Conservation (phyloP, 2,329 filamentous ascomycete species). For the Pseudocercospora pini-densiflorae region DNA sequence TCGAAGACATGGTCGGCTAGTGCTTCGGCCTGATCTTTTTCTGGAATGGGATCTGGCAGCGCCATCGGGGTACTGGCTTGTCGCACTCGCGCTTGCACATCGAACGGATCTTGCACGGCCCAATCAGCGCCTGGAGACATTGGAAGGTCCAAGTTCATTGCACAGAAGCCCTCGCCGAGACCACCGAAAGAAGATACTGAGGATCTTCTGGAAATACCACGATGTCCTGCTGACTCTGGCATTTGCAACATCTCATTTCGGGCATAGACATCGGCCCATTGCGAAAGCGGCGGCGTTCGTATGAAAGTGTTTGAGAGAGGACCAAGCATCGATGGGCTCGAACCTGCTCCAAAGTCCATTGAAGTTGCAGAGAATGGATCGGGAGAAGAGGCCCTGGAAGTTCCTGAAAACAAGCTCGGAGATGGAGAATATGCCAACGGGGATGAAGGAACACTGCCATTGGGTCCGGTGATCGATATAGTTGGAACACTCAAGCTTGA, state of each 20-base stretch:
- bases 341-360: slow-evolving; percentile 10
- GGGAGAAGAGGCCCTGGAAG: slow-evolving; percentile 22
- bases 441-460: slow-evolving; percentile 20
- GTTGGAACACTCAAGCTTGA: slow-evolving; percentile 18
- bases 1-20: slow-evolving; percentile 16
- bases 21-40: slow-evolving; percentile 11
- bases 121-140: slow-evolving; percentile 13
- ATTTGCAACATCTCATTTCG: slow-evolving; percentile 17
- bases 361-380: slow-evolving; percentile 22
- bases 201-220: slow-evolving; percentile 19
- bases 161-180: slow-evolving; percentile 14
- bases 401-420: slow-evolving; percentile 24
- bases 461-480: slow-evolving; percentile 25
- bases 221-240: slow-evolving; percentile 15
- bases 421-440: slow-evolving; percentile 18
- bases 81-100: neutral
- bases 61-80: neutral
- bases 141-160: slow-evolving; percentile 17
- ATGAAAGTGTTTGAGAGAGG: slow-evolving; percentile 2
- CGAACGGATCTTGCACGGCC: slow-evolving; percentile 15
- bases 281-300: slow-evolving; percentile 21
- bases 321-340: slow-evolving; percentile 13
- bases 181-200: slow-evolving; percentile 25
- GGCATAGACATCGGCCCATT: slow-evolving; percentile 22
- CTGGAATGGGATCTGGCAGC: slow-evolving; percentile 7